Percentiles rank a stretch among this genome's conserved stretches.
These are phyloP conservation scores for Waitea zeae DNA, from an alignment of 1,284 basidiomycete species.

Conservation along the genomic window DNA sequence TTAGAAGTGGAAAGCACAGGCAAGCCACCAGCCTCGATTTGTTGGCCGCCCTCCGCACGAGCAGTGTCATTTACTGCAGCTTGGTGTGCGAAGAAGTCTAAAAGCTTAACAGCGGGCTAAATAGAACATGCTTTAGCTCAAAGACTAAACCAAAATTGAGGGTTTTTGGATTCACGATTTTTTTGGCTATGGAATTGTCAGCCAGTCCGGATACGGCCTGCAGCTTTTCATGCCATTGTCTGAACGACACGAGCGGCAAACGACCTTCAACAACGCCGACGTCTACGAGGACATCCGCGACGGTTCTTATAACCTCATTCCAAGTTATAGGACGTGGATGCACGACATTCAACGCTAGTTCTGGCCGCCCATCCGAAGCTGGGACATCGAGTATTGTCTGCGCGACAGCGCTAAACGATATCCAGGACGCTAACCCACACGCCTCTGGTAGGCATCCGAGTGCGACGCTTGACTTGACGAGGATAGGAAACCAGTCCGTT, in stretches of 20 bases:
- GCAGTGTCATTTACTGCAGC: neutral
- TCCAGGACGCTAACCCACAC: slow-evolving; percentile 10
- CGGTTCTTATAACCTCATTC: neutral
- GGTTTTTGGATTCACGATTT: too few relatives aligned
- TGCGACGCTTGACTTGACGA: slow-evolving; percentile 13
- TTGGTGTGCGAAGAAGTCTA: slow-evolving; percentile 5
- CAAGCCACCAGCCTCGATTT: slow-evolving; percentile 6
- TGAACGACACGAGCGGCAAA: neutral
- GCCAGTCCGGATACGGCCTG: too few relatives aligned
- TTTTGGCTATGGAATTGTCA: too few relatives aligned
- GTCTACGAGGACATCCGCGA: neutral
- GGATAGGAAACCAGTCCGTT: slow-evolving; percentile 16
- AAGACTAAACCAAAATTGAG: neutral
- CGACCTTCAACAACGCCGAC: neutral
- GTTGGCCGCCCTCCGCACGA: neutral
- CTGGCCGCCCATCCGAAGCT: neutral
- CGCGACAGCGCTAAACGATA: slow-evolving; percentile 7
- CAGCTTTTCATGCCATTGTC: neutral
- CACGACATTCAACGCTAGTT: slow-evolving; percentile 4
- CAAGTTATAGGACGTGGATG: neutral
- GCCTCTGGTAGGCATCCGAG: slow-evolving; percentile 13
- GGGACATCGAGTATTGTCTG: slow-evolving; percentile 7
- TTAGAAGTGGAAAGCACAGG: slow-evolving; percentile 6
- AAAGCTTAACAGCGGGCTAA: slow-evolving; percentile 8
- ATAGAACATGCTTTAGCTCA: neutral